A percentile compares a stretch with the other conserved stretches of the same genome.
Evolutionary conservation across 1,284 basidiomycete genomes (phyloP).

Genomic region (Dichomitus squalens): DNA sequence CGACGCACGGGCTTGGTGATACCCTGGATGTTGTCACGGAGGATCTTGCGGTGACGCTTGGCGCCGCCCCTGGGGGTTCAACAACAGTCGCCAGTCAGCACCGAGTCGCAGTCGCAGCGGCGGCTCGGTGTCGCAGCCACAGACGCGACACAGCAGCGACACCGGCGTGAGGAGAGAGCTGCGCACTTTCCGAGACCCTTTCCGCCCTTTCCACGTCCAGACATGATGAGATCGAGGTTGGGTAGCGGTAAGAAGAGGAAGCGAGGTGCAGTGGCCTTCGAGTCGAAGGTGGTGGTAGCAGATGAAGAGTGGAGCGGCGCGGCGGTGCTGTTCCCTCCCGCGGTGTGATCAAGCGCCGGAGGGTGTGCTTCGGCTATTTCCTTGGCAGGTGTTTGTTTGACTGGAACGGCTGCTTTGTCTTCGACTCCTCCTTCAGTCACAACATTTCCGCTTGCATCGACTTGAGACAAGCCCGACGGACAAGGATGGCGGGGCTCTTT

Average conservation of each 20-base stretch:
- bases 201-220: constrained; percentile 66
- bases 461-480: too few species aligned
- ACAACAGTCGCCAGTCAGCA: constrained; percentile 27
- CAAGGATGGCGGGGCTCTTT: constrained; percentile 26
- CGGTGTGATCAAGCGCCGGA: not conserved
- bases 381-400: not conserved
- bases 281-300: constrained; percentile 19
- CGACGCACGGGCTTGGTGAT: constrained; percentile 53
- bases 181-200: constrained; percentile 42
- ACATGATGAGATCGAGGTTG: constrained; percentile 42
- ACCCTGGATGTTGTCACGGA: constrained; percentile 73
- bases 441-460: too few species aligned
- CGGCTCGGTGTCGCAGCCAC: not conserved
- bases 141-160: not conserved
- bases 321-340: constrained; percentile 9
- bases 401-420: too few species aligned
- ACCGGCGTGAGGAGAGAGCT: not conserved
- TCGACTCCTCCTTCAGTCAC: not conserved
- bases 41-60: constrained; percentile 68
- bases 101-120: not conserved
- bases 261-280: constrained; percentile 5
- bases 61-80: constrained; percentile 38
- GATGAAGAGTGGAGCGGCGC: constrained; percentile 18
- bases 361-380: not conserved
- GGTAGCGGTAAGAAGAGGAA: constrained; percentile 1